Evolutionary conservation across 192 early-diverging fungal species (phyloP).

Genomic region (Obelidium mucronatum): DNA sequence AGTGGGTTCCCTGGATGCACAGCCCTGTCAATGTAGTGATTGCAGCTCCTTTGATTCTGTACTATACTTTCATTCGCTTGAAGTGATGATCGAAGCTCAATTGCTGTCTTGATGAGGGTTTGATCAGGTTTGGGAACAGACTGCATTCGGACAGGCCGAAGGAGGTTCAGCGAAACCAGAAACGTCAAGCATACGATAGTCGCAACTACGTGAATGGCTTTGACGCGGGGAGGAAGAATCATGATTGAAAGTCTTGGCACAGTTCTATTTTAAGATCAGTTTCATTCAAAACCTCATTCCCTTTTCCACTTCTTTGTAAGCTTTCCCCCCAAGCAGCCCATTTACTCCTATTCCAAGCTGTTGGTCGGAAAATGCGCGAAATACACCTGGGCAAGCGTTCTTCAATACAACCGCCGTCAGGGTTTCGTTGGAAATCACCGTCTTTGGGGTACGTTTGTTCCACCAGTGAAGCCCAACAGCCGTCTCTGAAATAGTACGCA

Average conservation of each 20-base stretch:
- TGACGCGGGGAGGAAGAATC: too few relatives aligned
- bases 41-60: neutral
- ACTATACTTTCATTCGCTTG: neutral
- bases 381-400: slow-evolving; percentile 2
- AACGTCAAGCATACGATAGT: too few relatives aligned
- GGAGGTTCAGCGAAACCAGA: too few relatives aligned
- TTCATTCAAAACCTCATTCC: too few relatives aligned
- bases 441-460: neutral
- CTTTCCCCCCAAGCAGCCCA: slow-evolving; percentile 3
- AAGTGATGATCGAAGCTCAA: too few relatives aligned
- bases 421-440: slow-evolving; percentile 13
- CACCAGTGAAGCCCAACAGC: slow-evolving; percentile 31
- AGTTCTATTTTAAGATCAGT: too few relatives aligned
- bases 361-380: slow-evolving; percentile 1
- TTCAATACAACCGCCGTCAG: slow-evolving; percentile 6
- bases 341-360: neutral
- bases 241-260: too few relatives aligned
- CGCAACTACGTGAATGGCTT: too few relatives aligned
- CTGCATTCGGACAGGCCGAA: too few relatives aligned
- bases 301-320: neutral
- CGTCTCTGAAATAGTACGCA: neutral
- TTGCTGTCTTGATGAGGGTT: too few relatives aligned
- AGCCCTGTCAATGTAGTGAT: neutral
- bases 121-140: too few relatives aligned
- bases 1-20: neutral